These are phyloP conservation scores for Penicillium lividum DNA, from an alignment of 495 filamentous ascomycete genomes.

Conservation along the genomic window DNA sequence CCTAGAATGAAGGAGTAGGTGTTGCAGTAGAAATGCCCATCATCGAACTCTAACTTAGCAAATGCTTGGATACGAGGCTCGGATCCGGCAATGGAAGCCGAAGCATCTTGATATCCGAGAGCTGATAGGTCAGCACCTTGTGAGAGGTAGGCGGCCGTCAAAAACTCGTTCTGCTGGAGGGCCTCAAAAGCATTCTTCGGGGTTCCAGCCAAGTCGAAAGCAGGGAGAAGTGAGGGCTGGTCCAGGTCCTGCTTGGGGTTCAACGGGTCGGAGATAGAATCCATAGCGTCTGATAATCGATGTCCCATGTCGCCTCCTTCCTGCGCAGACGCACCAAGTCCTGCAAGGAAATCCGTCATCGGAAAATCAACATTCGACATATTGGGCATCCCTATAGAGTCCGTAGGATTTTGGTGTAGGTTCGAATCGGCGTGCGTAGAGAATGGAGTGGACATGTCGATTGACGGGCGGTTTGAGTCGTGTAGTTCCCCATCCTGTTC, in stretches of 20 bases:
- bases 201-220: slow-evolving; percentile 39
- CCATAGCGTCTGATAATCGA: slow-evolving; percentile 25
- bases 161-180: slow-evolving; percentile 44
- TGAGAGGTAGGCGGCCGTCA: slow-evolving; percentile 44
- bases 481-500: slow-evolving; percentile 27
- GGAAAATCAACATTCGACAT: slow-evolving; percentile 26
- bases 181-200: slow-evolving; percentile 42
- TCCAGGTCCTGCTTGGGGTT: slow-evolving; percentile 37
- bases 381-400: slow-evolving; percentile 21
- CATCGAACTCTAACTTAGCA: slow-evolving; percentile 69
- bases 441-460: slow-evolving; percentile 14
- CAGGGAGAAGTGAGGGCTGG: slow-evolving; percentile 39
- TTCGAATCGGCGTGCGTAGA: slow-evolving; percentile 12
- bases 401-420: slow-evolving; percentile 12
- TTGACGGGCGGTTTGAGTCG: slow-evolving; percentile 16
- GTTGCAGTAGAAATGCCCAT: slow-evolving; percentile 73
- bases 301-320: slow-evolving; percentile 9
- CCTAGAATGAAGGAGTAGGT: slow-evolving; percentile 66
- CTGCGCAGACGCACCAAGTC: slow-evolving; percentile 16
- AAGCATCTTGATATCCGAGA: slow-evolving; percentile 42
- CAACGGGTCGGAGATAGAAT: slow-evolving; percentile 38
- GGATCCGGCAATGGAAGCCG: slow-evolving; percentile 42
- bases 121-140: slow-evolving; percentile 42
- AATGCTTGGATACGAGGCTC: slow-evolving; percentile 60
- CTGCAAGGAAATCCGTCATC: slow-evolving; percentile 21